Percentiles rank a stretch among this genome's conserved stretches.
Conservation (phyloP, 495 filamentous ascomycete species). For the Aspergillus taichungensis region DNA sequence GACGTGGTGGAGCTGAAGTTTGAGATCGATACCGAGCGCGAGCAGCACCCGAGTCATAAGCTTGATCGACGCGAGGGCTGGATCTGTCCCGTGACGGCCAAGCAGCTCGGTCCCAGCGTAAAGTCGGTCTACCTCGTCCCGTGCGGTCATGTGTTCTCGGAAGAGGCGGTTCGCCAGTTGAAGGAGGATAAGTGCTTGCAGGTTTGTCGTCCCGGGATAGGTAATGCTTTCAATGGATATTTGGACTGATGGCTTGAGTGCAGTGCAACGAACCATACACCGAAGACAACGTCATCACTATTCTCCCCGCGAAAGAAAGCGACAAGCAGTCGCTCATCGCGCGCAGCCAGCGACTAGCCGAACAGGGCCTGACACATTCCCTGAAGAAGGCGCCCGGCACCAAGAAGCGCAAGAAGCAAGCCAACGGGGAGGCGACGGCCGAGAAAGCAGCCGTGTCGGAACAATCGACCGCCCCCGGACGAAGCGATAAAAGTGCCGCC, state of each 20-base stretch:
- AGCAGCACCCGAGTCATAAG: conserved; percentile 23
- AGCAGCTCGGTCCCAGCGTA: conserved; percentile 69
- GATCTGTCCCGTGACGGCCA: conserved; percentile 82
- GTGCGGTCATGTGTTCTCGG: conserved; percentile 91
- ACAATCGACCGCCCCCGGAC: conserved; percentile 8
- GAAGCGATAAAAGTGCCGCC: conserved; percentile 19
- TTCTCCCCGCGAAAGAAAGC: conserved; percentile 60
- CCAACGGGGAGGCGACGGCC: conserved; percentile 14
- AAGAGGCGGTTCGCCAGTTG: conserved; percentile 74
- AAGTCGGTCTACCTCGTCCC: conserved; percentile 87
- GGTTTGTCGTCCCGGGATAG: conserved; percentile 24
- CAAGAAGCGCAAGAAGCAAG: conserved; percentile 63
- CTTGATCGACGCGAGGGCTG: conserved; percentile 48
- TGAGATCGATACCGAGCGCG: conserved; percentile 42
- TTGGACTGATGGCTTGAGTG: conserved; percentile 1
- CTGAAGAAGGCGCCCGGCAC: conserved; percentile 69
- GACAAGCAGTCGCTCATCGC: conserved; percentile 61
- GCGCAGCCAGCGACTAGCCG: conserved; percentile 56
- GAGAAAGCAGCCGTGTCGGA: conserved; percentile 14
- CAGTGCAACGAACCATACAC: conserved; percentile 68
- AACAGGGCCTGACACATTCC: conserved; percentile 70
- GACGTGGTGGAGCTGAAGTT: conserved; percentile 90
- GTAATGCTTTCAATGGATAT: neutral
- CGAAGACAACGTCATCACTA: conserved; percentile 69
- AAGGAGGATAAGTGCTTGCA: conserved; percentile 51